A percentile compares a stretch with the other conserved stretches of the same genome.
Conservation (phyloP, 345 rosid species). For the Sonneratia alba region DNA sequence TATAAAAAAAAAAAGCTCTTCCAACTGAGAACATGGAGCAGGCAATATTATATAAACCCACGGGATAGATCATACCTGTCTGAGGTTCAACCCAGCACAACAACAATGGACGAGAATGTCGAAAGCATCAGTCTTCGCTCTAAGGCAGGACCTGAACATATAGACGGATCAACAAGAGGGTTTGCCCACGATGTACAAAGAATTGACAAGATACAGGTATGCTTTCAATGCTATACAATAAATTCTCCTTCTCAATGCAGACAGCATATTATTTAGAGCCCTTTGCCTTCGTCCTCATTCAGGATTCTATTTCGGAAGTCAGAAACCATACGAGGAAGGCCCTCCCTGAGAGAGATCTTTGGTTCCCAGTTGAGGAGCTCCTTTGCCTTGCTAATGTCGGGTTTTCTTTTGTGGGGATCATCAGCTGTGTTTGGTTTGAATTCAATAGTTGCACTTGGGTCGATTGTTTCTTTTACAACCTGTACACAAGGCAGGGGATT, state of each 20-base stretch:
- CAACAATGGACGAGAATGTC: not conserved
- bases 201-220: slow-evolving; percentile 18
- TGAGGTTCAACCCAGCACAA: not conserved
- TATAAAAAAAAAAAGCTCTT: too few relatives aligned
- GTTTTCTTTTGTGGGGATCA: slow-evolving; percentile 94
- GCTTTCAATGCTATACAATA: slow-evolving; percentile 37
- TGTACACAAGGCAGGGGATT: slow-evolving; percentile 8
- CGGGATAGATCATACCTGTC: not conserved
- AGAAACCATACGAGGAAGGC: slow-evolving; percentile 89
- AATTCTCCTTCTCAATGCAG: not conserved
- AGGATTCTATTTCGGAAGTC: slow-evolving; percentile 79
- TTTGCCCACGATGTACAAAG: slow-evolving; percentile 8
- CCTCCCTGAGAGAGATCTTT: slow-evolving; percentile 61
- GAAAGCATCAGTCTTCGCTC: not conserved
- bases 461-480: slow-evolving; percentile 93
- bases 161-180: not conserved
- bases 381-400: slow-evolving; percentile 89
- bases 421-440: slow-evolving; percentile 86
- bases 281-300: slow-evolving; percentile 78
- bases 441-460: slow-evolving; percentile 84
- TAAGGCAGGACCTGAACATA: not conserved
- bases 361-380: slow-evolving; percentile 92
- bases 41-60: too few relatives aligned
- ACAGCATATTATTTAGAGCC: slow-evolving; percentile 18
- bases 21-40: too few relatives aligned